These are phyloP conservation scores for Pistacia integerrima DNA, from an alignment of 345 rosid genomes.

Conservation along the genomic window DNA sequence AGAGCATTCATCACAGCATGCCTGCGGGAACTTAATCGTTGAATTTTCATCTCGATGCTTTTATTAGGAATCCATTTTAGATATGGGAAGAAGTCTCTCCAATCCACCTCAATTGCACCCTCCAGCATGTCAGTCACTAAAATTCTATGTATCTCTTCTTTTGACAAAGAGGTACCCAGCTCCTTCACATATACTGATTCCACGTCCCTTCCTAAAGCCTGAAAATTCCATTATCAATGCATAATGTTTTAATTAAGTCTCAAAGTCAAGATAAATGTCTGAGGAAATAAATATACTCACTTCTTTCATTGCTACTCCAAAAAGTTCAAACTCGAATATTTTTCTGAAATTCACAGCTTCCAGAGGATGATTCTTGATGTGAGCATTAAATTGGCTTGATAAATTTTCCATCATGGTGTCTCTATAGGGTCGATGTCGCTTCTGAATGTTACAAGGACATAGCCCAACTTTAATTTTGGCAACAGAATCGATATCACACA, in stretches of 20 bases:
- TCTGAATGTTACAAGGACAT: slow-evolving; percentile 38
- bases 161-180: slow-evolving; percentile 57
- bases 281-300: slow-evolving; percentile 39
- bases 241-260: background rate
- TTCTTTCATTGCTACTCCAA: slow-evolving; percentile 65
- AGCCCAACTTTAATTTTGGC: background rate
- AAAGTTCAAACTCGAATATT: slow-evolving; percentile 75
- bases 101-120: slow-evolving; percentile 83
- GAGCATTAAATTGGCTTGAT: slow-evolving; percentile 40
- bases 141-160: slow-evolving; percentile 50
- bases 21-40: slow-evolving; percentile 48
- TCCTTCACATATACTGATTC: slow-evolving; percentile 69
- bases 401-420: slow-evolving; percentile 61
- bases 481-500: background rate
- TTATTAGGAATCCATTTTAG: slow-evolving; percentile 78
- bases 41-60: slow-evolving; percentile 52
- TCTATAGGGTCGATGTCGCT: slow-evolving; percentile 56
- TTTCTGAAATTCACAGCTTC: slow-evolving; percentile 69
- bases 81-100: slow-evolving; percentile 97
- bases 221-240: slow-evolving; percentile 4
- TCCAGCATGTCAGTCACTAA: slow-evolving; percentile 77
- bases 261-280: background rate
- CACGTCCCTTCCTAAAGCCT: slow-evolving; percentile 71
- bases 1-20: slow-evolving; percentile 69
- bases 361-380: slow-evolving; percentile 32